Evolutionary conservation across 2,329 filamentous ascomycete genomes (phyloP).

Genomic region (Epichloe baconii): DNA sequence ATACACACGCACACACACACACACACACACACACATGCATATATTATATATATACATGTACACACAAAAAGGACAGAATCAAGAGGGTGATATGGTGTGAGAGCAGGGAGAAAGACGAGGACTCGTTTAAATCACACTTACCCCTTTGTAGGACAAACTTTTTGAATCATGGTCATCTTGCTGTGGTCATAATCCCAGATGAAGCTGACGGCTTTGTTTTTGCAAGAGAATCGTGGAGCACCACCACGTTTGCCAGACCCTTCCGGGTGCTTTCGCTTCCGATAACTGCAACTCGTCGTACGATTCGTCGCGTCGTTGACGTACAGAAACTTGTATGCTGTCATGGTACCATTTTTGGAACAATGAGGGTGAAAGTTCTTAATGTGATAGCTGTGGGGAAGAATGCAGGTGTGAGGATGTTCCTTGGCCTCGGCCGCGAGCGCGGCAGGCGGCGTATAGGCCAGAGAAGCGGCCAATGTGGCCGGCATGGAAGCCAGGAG

Average conservation of each 20-base stretch:
- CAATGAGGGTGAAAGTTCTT: conserved; percentile 22
- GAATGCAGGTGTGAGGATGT: conserved; percentile 17
- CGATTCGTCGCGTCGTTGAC: conserved; percentile 26
- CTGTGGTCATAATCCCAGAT: conserved; percentile 21
- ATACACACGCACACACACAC: too few species aligned
- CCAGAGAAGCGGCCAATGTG: conserved; percentile 10
- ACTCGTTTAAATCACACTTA: conserved; percentile 12
- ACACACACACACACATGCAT: too few species aligned
- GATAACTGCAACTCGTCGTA: conserved; percentile 29
- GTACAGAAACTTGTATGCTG: conserved; percentile 27
- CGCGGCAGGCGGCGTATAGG: conserved; percentile 15
- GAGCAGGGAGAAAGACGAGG: too few species aligned
- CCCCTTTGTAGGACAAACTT: conserved; percentile 27
- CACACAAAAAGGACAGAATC: background rate
- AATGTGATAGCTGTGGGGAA: conserved; percentile 27
- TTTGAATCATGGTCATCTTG: conserved; percentile 31
- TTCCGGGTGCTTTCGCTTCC: conserved; percentile 27
- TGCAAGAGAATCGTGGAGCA: conserved; percentile 29
- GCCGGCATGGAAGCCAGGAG: conserved; percentile 8
- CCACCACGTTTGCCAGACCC: conserved; percentile 13
- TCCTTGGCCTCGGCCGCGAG: conserved; percentile 14
- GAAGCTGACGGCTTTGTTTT: conserved; percentile 28
- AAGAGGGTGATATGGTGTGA: background rate
- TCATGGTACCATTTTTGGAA: conserved; percentile 20
- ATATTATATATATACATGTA: too few species aligned